Percentiles rank a stretch among this genome's conserved stretches.
These are phyloP conservation scores for Bruguiera parviflora DNA, from an alignment of 345 rosid species.

Conservation along the genomic window DNA sequence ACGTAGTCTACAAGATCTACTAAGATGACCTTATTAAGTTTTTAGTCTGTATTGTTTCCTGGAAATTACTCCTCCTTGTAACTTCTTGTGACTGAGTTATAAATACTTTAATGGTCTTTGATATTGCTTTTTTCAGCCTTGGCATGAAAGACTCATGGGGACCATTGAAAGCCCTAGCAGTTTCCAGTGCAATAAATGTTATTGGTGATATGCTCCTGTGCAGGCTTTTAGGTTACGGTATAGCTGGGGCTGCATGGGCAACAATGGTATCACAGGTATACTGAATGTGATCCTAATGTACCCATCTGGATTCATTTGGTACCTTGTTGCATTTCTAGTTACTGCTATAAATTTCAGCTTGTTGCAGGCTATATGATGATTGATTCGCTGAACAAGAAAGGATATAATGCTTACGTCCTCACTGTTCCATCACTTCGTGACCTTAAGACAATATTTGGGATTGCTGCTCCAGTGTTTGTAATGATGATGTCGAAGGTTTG, in stretches of 20 bases:
- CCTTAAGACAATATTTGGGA: slow-evolving; percentile 48
- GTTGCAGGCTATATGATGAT: slow-evolving; percentile 87
- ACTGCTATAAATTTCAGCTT: slow-evolving; percentile 35
- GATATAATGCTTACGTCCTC: slow-evolving; percentile 59
- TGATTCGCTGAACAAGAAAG: slow-evolving; percentile 62
- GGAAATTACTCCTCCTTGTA: not conserved
- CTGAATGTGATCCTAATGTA: not conserved
- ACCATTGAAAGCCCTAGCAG: slow-evolving; percentile 76
- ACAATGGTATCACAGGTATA: slow-evolving; percentile 92
- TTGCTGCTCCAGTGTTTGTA: slow-evolving; percentile 78
- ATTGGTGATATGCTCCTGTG: slow-evolving; percentile 74
- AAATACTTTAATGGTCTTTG: not conserved
- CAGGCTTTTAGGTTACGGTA: slow-evolving; percentile 70
- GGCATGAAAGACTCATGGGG: slow-evolving; percentile 99
- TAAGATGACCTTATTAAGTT: not conserved
- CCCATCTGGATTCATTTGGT: no score
- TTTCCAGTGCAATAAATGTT: slow-evolving; percentile 70
- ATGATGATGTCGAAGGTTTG: slow-evolving; percentile 69
- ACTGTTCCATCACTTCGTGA: slow-evolving; percentile 59
- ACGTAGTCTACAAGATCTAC: not conserved
- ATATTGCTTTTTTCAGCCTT: slow-evolving; percentile 49
- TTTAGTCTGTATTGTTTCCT: not conserved
- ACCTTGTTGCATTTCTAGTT: slow-evolving; percentile 1
- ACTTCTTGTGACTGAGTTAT: not conserved
- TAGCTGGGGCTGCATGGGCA: slow-evolving; percentile 99